Conservation (phyloP, 1,284 basidiomycete genomes). For the Ustilago hordei region DNA sequence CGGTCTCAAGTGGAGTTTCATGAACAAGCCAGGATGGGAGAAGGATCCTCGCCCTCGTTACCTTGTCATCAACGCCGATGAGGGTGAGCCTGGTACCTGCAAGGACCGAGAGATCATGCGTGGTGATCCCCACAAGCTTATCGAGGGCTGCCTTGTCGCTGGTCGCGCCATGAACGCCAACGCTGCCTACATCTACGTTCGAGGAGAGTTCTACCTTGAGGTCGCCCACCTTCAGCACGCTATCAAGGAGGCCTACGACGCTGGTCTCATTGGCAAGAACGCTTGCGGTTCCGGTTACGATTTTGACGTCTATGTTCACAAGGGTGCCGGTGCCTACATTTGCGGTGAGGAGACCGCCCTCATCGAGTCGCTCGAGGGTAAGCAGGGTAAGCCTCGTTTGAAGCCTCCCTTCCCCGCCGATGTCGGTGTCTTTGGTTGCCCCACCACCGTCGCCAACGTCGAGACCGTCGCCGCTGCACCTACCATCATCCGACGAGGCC, state of each 20-base stretch:
- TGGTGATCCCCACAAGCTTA: conserved; percentile 96
- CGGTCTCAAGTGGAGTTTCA: conserved; percentile 96
- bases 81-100: conserved; percentile 98
- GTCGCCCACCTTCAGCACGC: conserved; percentile 92
- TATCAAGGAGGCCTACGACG: conserved; percentile 92
- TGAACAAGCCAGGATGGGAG: conserved; percentile 99
- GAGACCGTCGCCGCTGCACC: conserved; percentile 98
- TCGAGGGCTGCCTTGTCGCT: conserved; percentile 97
- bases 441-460: conserved; percentile 96
- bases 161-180: conserved; percentile 98
- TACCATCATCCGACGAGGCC: conserved; percentile 91
- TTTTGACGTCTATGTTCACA: conserved; percentile 97
- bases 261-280: conserved; percentile 90
- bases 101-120: conserved; percentile 98
- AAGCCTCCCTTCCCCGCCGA: conserved; percentile 99
- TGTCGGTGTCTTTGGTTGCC: conserved; percentile 95
- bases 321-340: conserved; percentile 97
- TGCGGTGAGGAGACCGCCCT: conserved; percentile 98
- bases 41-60: conserved; percentile 93
- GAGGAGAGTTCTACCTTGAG: conserved; percentile 97
- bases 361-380: conserved; percentile 94
- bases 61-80: conserved; percentile 97
- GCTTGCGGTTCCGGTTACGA: conserved; percentile 91
- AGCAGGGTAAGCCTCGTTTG: conserved; percentile 96
- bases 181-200: conserved; percentile 98